A percentile compares a stretch with the other conserved stretches of the same genome.
Evolutionary conservation across 2,329 filamentous ascomycete species (phyloP).

Genomic region (Curvularia sp.): DNA sequence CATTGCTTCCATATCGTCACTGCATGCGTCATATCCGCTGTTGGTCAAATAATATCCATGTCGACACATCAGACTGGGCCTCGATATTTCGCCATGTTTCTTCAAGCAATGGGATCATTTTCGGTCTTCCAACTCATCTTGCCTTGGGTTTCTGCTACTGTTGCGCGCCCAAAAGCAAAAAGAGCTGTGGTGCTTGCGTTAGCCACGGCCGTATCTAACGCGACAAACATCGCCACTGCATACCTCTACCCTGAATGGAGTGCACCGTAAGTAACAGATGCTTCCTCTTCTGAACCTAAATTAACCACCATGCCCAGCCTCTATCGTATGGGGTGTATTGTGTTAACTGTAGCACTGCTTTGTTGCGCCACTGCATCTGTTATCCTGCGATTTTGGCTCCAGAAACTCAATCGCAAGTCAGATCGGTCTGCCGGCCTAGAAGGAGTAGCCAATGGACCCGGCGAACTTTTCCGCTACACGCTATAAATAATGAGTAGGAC

Average conservation of each 20-base stretch:
- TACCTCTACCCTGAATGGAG: constrained; percentile 30
- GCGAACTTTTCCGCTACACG: constrained; percentile 24
- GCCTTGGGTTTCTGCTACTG: constrained; percentile 44
- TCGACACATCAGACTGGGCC: constrained; percentile 59
- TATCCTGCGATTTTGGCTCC: constrained; percentile 26
- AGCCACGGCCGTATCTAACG: constrained; percentile 47
- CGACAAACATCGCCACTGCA: constrained; percentile 46
- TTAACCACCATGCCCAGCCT: constrained; percentile 3
- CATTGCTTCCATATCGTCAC: constrained; percentile 56
- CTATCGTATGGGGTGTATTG: constrained; percentile 35
- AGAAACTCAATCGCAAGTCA: constrained; percentile 24
- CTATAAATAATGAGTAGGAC: neutral
- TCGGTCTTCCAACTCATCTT: constrained; percentile 43
- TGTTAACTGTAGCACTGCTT: constrained; percentile 26
- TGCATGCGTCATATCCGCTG: constrained; percentile 25
- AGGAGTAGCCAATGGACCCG: constrained; percentile 24
- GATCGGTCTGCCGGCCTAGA: constrained; percentile 23
- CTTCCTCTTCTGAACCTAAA: neutral
- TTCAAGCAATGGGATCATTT: constrained; percentile 44
- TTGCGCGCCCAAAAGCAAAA: constrained; percentile 47
- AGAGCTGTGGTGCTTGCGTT: constrained; percentile 41
- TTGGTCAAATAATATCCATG: constrained; percentile 50
- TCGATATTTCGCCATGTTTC: constrained; percentile 69
- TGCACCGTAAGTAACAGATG: constrained; percentile 20
- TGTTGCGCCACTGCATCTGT: constrained; percentile 25